Conservation (phyloP, 2,329 filamentous ascomycete species). For the Arachnopeziza araneosa region DNA sequence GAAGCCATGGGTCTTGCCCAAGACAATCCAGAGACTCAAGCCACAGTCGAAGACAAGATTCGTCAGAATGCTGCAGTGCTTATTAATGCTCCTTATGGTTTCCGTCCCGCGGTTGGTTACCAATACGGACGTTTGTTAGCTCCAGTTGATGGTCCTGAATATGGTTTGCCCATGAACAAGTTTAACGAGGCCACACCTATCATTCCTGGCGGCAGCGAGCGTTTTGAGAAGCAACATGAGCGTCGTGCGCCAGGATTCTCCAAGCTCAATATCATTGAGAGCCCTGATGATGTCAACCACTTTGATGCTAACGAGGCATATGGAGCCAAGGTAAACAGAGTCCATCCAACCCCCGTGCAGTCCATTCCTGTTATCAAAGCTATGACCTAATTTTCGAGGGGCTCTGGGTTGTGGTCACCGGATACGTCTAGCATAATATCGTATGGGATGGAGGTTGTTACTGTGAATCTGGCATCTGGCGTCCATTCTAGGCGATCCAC, state of each 20-base stretch:
- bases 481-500: neutral
- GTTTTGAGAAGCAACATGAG: slow-evolving; percentile 8
- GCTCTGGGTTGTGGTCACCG: neutral
- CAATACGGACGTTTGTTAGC: slow-evolving; percentile 6
- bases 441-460: neutral
- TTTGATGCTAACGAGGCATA: slow-evolving; percentile 3
- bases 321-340: neutral
- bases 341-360: neutral
- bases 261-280: slow-evolving; percentile 5
- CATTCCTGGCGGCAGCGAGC: neutral
- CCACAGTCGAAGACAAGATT: slow-evolving; percentile 10
- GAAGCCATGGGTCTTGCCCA: slow-evolving; percentile 13
- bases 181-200: slow-evolving; percentile 3
- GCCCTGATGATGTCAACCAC: slow-evolving; percentile 8
- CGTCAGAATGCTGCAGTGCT: slow-evolving; percentile 8
- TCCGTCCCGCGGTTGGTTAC: slow-evolving; percentile 9
- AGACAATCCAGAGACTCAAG: slow-evolving; percentile 3
- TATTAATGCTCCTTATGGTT: slow-evolving; percentile 6
- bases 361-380: neutral
- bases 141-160: slow-evolving; percentile 6
- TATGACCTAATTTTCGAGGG: neutral
- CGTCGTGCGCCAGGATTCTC: slow-evolving; percentile 5
- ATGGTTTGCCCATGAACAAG: slow-evolving; percentile 4
- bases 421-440: neutral
- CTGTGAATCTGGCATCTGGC: no score